Base-by-base conservation (phyloP, 345 rosid species). In the Hibiscus tridactylites region DNA sequence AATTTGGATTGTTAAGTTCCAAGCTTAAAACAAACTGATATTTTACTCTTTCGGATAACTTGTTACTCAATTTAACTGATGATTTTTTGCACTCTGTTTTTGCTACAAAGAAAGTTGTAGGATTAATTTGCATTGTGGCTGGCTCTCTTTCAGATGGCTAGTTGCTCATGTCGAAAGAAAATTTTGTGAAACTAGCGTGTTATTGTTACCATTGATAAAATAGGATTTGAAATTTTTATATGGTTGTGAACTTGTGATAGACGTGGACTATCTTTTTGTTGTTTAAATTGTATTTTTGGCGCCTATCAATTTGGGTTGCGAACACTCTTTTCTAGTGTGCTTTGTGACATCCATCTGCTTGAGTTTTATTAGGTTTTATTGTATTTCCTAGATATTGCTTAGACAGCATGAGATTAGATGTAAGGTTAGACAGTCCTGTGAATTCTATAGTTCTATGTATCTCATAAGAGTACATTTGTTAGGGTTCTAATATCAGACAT, bases 401-500 rank as follows among this genome's bases (percentile, higher is more conserved):
- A 76, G 74, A 71, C 21, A 37, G 33, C 37, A 72, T 73, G 69
- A 74, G 56, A 53, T 19, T 50, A 24, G 71, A 33, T 65, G 16
- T 26, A 58, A 70, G 82, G 58, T 53, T 66, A 76, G 71, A n/a
- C 24, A 56, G 68, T 47, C 26, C 70, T 73, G 8, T 57, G 11
- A 70, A 58, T 77, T 68, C 56, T 76, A 57, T 78, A 81, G 84
- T 68, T 78, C 73, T 61, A 65, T 65, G 70, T 17, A 50, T 78
- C 78, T 78, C 78, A 72, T 77, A 35, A 75, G 80, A 79, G 78
- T 74, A 72, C 77, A 72, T 76, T 77, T 79, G 44, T 68, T 75
- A 6, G 75, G 59, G 77, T 82, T 80, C 85, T 82, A 79, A 82
- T 82, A 75, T 47, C 53, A 75, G 70, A 65, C 80, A 72, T 76